These are phyloP conservation scores for Fusarium caatingaense DNA, from an alignment of 2,329 filamentous ascomycete species.

Conservation along the genomic window DNA sequence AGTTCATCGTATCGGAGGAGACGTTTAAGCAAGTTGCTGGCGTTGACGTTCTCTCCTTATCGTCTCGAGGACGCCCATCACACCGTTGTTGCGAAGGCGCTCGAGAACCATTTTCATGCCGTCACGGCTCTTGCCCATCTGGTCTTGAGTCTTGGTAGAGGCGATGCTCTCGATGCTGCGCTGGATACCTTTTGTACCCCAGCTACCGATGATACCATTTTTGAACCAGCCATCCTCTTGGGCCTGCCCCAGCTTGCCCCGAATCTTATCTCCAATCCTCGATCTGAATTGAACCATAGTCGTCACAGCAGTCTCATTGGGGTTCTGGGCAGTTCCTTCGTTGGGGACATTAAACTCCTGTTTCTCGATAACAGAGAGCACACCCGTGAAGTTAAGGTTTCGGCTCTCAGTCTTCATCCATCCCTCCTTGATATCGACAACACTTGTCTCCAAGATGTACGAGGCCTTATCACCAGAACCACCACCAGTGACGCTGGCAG, in stretches of 20 bases:
- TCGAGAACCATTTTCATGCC: conserved; percentile 87
- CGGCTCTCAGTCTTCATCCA: conserved; percentile 86
- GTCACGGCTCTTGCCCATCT: conserved; percentile 82
- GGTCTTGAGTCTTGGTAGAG: conserved; percentile 79
- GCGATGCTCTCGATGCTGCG: conserved; percentile 83
- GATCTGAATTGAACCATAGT: conserved; percentile 81
- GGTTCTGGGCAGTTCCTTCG: conserved; percentile 40
- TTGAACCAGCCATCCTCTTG: conserved; percentile 62
- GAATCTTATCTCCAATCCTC: conserved; percentile 75
- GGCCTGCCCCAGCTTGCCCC: conserved; percentile 63
- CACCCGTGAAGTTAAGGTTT: conserved; percentile 85
- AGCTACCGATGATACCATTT: conserved; percentile 63
- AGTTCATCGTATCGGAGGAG: conserved; percentile 30
- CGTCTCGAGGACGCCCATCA: conserved; percentile 68
- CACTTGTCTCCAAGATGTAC: conserved; percentile 83
- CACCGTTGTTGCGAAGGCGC: conserved; percentile 69
- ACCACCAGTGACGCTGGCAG: conserved; percentile 75
- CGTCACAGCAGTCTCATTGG: conserved; percentile 71
- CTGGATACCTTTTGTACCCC: conserved; percentile 78
- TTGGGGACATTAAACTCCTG: conserved; percentile 71
- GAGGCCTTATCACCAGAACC: conserved; percentile 74
- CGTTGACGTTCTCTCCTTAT: conserved; percentile 59
- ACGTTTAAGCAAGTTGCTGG: conserved; percentile 46
- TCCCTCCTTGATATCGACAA: conserved; percentile 81
- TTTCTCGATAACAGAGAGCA: conserved; percentile 80